Percentiles rank a stretch among this genome's conserved stretches.
These are phyloP conservation scores for Yamadazyma songkhlaensis DNA, from an alignment of 1,139 yeast genomes.

Conservation along the genomic window DNA sequence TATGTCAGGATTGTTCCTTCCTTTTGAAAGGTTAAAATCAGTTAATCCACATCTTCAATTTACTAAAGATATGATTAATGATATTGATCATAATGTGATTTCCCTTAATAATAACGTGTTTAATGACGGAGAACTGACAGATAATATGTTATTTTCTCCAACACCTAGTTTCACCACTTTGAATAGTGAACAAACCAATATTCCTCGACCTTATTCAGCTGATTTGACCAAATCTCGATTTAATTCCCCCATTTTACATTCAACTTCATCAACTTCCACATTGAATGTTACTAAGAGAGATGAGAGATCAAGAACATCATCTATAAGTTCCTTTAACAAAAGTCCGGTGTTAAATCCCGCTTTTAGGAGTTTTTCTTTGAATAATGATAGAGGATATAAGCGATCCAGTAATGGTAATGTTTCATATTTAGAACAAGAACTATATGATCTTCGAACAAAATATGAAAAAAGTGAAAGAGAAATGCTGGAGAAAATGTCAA, in stretches of 20 bases:
- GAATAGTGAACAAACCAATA: not conserved
- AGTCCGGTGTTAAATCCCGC: slow-evolving; percentile 10
- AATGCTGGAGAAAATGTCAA: slow-evolving; percentile 32
- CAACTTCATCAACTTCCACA: not conserved
- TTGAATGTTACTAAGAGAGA: not conserved
- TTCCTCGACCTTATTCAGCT: slow-evolving; percentile 10
- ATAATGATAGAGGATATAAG: slow-evolving; percentile 2
- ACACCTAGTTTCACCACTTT: not conserved
- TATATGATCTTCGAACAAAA: slow-evolving; percentile 14
- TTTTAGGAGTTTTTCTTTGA: slow-evolving; percentile 9
- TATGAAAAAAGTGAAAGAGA: slow-evolving; percentile 25
- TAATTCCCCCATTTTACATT: not conserved
- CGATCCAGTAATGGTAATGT: not conserved
- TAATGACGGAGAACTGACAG: no score
- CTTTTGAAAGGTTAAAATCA: slow-evolving; percentile 56
- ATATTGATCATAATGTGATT: not conserved
- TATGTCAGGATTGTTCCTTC: slow-evolving; percentile 71
- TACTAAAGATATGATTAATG: slow-evolving; percentile 14
- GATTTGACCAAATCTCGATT: slow-evolving; percentile 7
- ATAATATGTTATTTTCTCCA: not conserved
- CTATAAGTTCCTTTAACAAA: slow-evolving; percentile 10
- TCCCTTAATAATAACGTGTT: no score
- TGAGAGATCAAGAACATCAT: slow-evolving; percentile 13
- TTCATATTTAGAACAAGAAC: slow-evolving; percentile 15
- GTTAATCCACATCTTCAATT: slow-evolving; percentile 30